These are phyloP conservation scores for Noccaea caerulescens DNA, from an alignment of 345 rosid genomes.

Conservation along the genomic window DNA sequence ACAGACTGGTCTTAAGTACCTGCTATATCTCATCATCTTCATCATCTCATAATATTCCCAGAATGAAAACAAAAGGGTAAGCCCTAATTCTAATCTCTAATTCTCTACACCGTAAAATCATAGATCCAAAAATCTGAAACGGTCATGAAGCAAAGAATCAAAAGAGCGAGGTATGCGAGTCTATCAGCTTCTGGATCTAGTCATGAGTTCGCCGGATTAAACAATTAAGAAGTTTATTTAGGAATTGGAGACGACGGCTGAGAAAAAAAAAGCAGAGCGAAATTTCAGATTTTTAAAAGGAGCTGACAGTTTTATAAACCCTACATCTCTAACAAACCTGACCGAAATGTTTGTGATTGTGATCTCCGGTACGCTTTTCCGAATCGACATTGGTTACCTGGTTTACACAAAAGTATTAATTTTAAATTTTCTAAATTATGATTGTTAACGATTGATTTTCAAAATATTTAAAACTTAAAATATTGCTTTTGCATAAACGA, in stretches of 20 bases:
- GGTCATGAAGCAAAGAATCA: not conserved
- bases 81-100: not conserved
- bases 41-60: conserved; percentile 31
- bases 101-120: not conserved
- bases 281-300: not conserved
- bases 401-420: not conserved
- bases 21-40: conserved; percentile 46
- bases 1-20: conserved; percentile 42
- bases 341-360: conserved; percentile 3
- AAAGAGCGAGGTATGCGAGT: not conserved
- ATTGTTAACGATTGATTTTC: not conserved
- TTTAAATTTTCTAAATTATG: not conserved
- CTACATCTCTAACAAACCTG: not conserved
- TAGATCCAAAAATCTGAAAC: not conserved
- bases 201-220: not conserved
- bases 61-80: not conserved
- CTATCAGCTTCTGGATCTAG: not conserved
- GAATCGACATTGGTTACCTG: not conserved
- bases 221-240: not conserved
- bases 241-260: conserved; percentile 4
- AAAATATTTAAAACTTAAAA: no score
- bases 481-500: not conserved
- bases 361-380: not conserved
- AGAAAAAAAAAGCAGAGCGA: not conserved
- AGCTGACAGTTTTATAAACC: not conserved